Conservation (phyloP, 371 early-diverging fungal genomes). For the Saksenaea oblongispora region DNA sequence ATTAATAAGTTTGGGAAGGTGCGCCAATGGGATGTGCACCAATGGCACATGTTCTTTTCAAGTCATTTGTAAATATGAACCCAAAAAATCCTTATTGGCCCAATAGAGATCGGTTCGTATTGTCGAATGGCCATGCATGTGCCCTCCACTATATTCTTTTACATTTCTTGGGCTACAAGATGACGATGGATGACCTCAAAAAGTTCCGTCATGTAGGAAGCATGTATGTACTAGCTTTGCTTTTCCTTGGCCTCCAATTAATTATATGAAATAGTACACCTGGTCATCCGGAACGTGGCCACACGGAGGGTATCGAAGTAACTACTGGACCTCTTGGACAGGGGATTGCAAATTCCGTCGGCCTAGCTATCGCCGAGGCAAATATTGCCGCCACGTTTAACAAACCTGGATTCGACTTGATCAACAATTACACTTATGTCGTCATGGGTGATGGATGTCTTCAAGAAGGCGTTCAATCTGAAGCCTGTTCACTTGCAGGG, state of each 20-base stretch:
- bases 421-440: slow-evolving; percentile 87
- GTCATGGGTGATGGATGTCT: slow-evolving; percentile 99
- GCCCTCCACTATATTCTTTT: slow-evolving; percentile 93
- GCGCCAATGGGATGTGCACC: slow-evolving; percentile 98
- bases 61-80: slow-evolving; percentile 75
- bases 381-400: slow-evolving; percentile 92
- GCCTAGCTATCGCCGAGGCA: slow-evolving; percentile 92
- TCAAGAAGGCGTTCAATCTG: slow-evolving; percentile 98
- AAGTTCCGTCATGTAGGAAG: slow-evolving; percentile 90
- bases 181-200: slow-evolving; percentile 94
- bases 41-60: slow-evolving; percentile 89
- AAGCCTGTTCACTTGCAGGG: slow-evolving; percentile 98
- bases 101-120: slow-evolving; percentile 97
- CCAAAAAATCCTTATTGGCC: slow-evolving; percentile 88
- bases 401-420: slow-evolving; percentile 77
- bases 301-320: slow-evolving; percentile 94
- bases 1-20: slow-evolving; percentile 44
- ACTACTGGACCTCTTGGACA: slow-evolving; percentile 99
- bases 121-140: slow-evolving; percentile 99
- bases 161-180: slow-evolving; percentile 88
- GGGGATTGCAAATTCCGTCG: slow-evolving; percentile 97
- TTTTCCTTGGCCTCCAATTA: slow-evolving; percentile 12
- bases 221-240: slow-evolving; percentile 54
- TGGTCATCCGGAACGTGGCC: slow-evolving; percentile 92
- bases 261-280: slow-evolving; percentile 67